Conservation (phyloP, 345 rosid species). For the Hypericum androsaemum region DNA sequence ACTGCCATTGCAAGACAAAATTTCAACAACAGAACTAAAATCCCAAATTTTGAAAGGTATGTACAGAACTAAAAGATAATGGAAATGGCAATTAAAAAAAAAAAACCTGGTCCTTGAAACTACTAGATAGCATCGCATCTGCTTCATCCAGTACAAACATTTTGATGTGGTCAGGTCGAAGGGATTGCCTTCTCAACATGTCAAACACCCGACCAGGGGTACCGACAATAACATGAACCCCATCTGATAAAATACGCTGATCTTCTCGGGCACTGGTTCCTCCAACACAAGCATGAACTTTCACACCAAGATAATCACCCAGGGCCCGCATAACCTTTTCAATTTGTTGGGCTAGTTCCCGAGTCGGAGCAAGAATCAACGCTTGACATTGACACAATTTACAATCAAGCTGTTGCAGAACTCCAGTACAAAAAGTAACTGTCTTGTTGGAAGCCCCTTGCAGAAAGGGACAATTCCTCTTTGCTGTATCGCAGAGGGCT, state of each 20-base stretch:
- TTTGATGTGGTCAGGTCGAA: slow-evolving; percentile 15
- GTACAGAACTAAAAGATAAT: too few species aligned
- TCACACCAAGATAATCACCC: slow-evolving; percentile 20
- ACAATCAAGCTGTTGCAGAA: slow-evolving; percentile 21
- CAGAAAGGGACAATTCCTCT: slow-evolving; percentile 24
- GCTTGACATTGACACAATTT: slow-evolving; percentile 18
- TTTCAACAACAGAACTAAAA: neutral
- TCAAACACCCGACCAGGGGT: slow-evolving; percentile 25
- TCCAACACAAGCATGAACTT: slow-evolving; percentile 30
- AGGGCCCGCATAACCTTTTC: slow-evolving; percentile 23
- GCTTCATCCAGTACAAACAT: slow-evolving; percentile 17
- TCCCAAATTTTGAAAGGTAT: too few species aligned
- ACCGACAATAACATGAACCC: slow-evolving; percentile 26
- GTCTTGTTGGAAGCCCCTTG: slow-evolving; percentile 19
- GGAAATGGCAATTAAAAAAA: too few species aligned
- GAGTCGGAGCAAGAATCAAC: slow-evolving; percentile 23
- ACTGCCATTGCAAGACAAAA: neutral
- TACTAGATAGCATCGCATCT: slow-evolving; percentile 2
- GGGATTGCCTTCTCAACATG: slow-evolving; percentile 19
- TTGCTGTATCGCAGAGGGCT: slow-evolving; percentile 25
- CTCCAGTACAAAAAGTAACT: slow-evolving; percentile 20
- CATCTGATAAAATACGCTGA: slow-evolving; percentile 16
- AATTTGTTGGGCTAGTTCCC: slow-evolving; percentile 28
- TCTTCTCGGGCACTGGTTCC: slow-evolving; percentile 24
- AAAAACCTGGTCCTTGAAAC: slow-evolving; percentile 20